Conservation (phyloP, 805 yeast species). For the Lachancea quebecensis region DNA sequence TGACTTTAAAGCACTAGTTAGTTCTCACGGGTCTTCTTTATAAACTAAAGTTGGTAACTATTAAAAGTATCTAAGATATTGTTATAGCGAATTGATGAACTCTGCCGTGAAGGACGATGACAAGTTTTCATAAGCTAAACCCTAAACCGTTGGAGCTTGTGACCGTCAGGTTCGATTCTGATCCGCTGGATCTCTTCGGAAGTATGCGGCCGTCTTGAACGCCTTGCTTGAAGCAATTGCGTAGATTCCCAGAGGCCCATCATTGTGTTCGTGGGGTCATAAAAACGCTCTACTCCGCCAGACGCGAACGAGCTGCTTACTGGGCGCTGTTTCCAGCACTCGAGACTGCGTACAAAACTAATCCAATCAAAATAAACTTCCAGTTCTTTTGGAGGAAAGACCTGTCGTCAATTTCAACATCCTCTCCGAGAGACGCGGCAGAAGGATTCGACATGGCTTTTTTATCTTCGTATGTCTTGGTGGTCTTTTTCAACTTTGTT, state of each 20-base stretch:
- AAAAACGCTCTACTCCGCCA: background rate
- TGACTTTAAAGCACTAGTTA: constrained; percentile 4
- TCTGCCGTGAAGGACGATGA: no score
- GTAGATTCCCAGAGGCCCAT: no score
- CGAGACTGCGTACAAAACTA: constrained; percentile 14
- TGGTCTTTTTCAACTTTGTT: constrained; percentile 21
- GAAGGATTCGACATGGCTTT: constrained; percentile 15
- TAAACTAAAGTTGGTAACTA: background rate
- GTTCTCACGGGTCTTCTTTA: background rate
- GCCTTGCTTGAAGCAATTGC: no score
- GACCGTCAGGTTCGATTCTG: no score
- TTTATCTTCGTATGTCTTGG: constrained; percentile 29
- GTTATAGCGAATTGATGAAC: no score
- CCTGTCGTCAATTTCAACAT: constrained; percentile 15
- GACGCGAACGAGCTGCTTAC: background rate
- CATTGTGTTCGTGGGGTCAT: no score
- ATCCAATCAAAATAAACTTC: constrained; percentile 25
- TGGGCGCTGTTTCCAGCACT: background rate
- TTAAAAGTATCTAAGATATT: no score
- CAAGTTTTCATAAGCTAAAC: no score
- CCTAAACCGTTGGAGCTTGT: no score
- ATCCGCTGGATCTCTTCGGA: no score
- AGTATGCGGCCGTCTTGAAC: no score
- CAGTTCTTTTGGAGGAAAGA: constrained; percentile 29
- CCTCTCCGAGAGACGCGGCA: constrained; percentile 19